phyloP scores from a whole-genome alignment of 75 land plant genomes.

The Gnetum montanum region DNA sequence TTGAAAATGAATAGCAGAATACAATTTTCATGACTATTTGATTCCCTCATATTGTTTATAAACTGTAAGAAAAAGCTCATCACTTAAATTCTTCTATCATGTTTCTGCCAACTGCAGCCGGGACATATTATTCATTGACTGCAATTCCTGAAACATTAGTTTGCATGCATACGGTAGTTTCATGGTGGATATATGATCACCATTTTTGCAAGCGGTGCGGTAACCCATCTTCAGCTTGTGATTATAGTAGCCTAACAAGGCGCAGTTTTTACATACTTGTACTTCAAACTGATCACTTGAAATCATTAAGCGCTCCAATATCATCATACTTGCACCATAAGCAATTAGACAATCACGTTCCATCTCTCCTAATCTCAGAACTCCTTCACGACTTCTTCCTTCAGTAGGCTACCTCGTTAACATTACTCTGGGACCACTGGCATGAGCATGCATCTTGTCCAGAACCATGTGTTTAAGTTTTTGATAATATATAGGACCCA shows the following conservation, averaged over 20 bases:
- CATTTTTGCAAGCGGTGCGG: conserved; percentile 81
- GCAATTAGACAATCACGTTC: conserved; percentile 98
- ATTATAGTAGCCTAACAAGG: conserved; percentile 76
- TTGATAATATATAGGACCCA: conserved; percentile 99
- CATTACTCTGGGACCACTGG: conserved; percentile 76
- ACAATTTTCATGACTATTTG: too few relatives aligned
- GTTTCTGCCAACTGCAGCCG: conserved; percentile 72
- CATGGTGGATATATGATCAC: conserved; percentile 76
- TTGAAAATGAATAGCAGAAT: too few relatives aligned
- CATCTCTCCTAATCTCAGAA: conserved; percentile 96
- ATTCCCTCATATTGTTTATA: too few relatives aligned
- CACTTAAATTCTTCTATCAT: too few relatives aligned
- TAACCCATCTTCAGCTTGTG: conserved; percentile 69
- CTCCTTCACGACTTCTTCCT: conserved; percentile 77
- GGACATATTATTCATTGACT: conserved; percentile 92
- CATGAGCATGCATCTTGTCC: conserved; percentile 99
- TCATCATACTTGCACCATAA: conserved; percentile 94
- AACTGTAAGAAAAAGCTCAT: too few relatives aligned
- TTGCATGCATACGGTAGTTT: conserved; percentile 99
- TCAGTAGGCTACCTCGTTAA: conserved; percentile 97
- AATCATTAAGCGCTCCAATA: conserved; percentile 86
- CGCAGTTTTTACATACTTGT: conserved; percentile 94
- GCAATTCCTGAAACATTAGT: conserved; percentile 92
- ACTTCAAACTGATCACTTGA: conserved; percentile 97
- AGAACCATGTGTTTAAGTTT: conserved; percentile 95